Evolutionary conservation across 1,284 basidiomycete genomes (phyloP), one percentile per base, ranked within the genome.

Genomic region (Phellinidium pouzarii): DNA sequence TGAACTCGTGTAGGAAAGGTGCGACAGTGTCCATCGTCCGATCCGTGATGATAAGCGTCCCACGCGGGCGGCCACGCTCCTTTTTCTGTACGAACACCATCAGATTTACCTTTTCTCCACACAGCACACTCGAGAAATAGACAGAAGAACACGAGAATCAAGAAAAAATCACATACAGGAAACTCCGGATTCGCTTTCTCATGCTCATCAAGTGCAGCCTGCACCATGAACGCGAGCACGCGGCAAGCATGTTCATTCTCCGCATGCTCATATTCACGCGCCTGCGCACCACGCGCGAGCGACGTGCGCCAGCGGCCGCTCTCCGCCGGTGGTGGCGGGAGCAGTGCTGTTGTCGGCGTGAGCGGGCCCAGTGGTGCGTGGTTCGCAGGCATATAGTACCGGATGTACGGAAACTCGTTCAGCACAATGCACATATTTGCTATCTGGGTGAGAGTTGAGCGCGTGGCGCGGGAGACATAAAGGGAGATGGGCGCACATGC

Each of bases 1-100:
- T 97, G 65, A 99, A 99, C 64, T 99, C 96, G 66, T 99, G 96
- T 42, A 98, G 67, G 58, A 98, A 80, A 0, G 96, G 95, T 1
- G 92, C 87, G 14, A 88, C 67, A 57, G 86, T 84, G 68, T 99
- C 96, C 87, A 99, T 94, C 2, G 93, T 81, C 14, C 96, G 82
- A 68, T 99, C 96, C 1, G 94, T 95, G 59, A 99, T 88, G 62
- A 99, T 80, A 31, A 99, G 71, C 11, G 92, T 87, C 6, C 79
- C 82, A 50, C 87, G 80, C n/a, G 87, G 86, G 55, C 92, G 75
- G 11, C 75, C 71, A 1, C 78, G 70, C 58, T 91, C 89, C 27
- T 76, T 68, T 75, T 88, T 86, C 80, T 89, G 66, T 67, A 59
- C 29, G 59, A 59, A 31, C 38, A 36, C 48, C 52, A 36, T 41